These are phyloP conservation scores for Solanum corneliomulleri DNA, from an alignment of 257 asterid species.

Conservation along the genomic window DNA sequence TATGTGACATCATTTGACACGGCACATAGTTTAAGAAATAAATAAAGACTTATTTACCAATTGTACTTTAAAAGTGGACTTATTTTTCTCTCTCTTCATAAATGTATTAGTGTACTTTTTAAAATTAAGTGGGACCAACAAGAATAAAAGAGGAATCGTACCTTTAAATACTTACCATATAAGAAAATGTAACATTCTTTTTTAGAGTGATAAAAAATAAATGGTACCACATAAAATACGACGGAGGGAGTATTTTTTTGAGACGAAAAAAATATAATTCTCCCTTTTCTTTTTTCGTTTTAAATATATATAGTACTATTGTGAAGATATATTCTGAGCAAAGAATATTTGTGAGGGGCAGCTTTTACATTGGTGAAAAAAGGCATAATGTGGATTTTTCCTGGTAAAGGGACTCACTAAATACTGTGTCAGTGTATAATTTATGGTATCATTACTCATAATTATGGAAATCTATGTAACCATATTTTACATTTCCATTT, in stretches of 20 bases:
- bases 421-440: background rate
- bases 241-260: background rate
- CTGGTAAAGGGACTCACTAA: background rate
- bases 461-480: background rate
- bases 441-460: background rate
- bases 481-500: background rate
- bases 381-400: background rate
- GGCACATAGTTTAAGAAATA: too few species aligned
- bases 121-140: too few species aligned
- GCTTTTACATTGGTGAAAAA: background rate
- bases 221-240: too few species aligned
- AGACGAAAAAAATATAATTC: background rate
- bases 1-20: too few species aligned
- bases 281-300: background rate
- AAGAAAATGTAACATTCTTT: too few species aligned
- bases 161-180: too few species aligned
- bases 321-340: background rate
- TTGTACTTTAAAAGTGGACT: too few species aligned
- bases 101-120: too few species aligned
- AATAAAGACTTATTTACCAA: too few species aligned
- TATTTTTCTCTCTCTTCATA: too few species aligned
- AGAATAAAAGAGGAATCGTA: too few species aligned
- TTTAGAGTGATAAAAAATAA: rapidly evolving
- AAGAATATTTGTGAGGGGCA: background rate
- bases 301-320: background rate